These are phyloP conservation scores for Apiospora hydei DNA, from an alignment of 2,329 filamentous ascomycete species.

Conservation along the genomic window DNA sequence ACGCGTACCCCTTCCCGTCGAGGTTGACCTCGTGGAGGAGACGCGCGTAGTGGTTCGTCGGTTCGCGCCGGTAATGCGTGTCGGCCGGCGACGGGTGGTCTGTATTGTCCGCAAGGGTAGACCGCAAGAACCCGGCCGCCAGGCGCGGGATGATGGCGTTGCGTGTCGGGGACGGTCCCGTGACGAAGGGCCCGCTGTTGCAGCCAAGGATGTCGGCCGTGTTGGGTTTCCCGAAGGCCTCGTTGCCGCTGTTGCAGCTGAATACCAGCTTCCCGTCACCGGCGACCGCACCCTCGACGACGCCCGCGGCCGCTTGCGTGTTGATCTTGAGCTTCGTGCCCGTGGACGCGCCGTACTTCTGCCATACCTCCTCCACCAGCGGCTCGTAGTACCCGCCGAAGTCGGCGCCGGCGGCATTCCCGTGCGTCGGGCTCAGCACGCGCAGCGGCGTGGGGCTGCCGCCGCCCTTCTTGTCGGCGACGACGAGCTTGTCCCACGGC, in stretches of 20 bases:
- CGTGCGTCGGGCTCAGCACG: constrained; percentile 53
- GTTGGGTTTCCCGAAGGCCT: constrained; percentile 38
- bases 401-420: constrained; percentile 27
- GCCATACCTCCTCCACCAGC: constrained; percentile 7
- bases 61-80: constrained; percentile 53
- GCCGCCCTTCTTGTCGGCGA: constrained; percentile 36
- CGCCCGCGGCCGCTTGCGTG: constrained; percentile 50
- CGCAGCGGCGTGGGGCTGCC: constrained; percentile 48
- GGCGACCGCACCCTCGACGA: constrained; percentile 38
- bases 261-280: background rate
- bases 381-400: constrained; percentile 44
- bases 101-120: constrained; percentile 53
- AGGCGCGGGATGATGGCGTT: constrained; percentile 54
- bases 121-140: constrained; percentile 57
- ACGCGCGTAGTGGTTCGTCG: constrained; percentile 64
- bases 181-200: constrained; percentile 55
- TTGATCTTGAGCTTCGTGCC: constrained; percentile 49
- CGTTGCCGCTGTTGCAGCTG: background rate
- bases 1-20: constrained; percentile 69
- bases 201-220: constrained; percentile 58
- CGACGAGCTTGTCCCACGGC: constrained; percentile 55
- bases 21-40: constrained; percentile 67
- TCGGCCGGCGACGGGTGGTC: constrained; percentile 52
- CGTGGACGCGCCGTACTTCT: constrained; percentile 43
- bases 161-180: constrained; percentile 50